These are phyloP conservation scores for Hemileccinum hortonii DNA, from an alignment of 1,284 basidiomycete genomes.

Conservation along the genomic window DNA sequence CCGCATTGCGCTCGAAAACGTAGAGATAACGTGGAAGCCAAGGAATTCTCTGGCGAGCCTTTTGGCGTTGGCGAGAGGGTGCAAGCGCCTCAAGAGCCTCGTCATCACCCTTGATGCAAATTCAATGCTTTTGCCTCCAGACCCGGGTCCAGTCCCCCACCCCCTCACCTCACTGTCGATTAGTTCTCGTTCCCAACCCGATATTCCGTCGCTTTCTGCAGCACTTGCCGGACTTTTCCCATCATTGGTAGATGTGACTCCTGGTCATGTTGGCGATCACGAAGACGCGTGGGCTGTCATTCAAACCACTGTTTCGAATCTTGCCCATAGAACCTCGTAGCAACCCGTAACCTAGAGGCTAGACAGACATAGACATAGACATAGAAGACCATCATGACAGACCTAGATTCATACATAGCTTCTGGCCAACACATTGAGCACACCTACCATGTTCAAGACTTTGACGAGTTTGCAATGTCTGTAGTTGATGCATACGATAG, in stretches of 20 bases:
- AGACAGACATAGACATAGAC: neutral
- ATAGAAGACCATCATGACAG: neutral
- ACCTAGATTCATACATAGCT: constrained; percentile 4
- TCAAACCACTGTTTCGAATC: constrained; percentile 7
- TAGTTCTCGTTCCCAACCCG: constrained; percentile 18
- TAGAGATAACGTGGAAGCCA: constrained; percentile 25
- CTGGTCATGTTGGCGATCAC: constrained; percentile 19
- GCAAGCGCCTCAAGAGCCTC: constrained; percentile 39
- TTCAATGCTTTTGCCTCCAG: constrained; percentile 4
- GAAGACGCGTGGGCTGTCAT: constrained; percentile 22
- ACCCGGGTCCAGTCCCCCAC: constrained; percentile 6
- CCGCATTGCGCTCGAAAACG: constrained; percentile 25
- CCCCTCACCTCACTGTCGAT: constrained; percentile 24
- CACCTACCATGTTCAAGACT: too few relatives aligned
- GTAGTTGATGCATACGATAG: neutral
- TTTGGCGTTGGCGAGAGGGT: constrained; percentile 34
- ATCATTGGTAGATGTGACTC: constrained; percentile 17
- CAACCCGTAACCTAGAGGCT: neutral
- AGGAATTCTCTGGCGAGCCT: constrained; percentile 40
- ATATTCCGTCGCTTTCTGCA: constrained; percentile 13
- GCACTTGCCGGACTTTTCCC: constrained; percentile 20
- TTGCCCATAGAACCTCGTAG: neutral
- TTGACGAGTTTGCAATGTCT: too few relatives aligned
- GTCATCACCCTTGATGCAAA: constrained; percentile 35
- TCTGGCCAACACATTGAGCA: too few relatives aligned